Conservation (phyloP, 768 basidiomycete species). For the Suillus placidus region DNA sequence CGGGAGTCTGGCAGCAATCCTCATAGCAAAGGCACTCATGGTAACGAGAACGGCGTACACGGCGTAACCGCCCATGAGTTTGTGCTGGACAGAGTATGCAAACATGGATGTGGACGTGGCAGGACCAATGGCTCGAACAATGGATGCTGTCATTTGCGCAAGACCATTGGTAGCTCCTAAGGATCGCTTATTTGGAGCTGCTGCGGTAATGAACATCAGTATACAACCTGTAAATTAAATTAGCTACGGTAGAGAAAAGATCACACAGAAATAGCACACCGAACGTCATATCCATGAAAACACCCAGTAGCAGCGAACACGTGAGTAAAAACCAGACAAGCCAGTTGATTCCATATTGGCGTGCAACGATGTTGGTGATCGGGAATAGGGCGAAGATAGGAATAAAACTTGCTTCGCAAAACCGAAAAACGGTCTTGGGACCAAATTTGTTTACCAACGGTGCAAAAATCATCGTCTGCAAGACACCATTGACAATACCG, state of each 20-base stretch:
- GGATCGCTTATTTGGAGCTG: conserved; percentile 65
- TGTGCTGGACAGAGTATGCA: conserved; percentile 38
- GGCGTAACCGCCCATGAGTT: conserved; percentile 39
- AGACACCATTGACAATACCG: conserved; percentile 35
- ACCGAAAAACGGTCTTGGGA: conserved; percentile 32
- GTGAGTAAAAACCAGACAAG: conserved; percentile 32
- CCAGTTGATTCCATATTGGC: conserved; percentile 23
- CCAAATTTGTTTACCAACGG: conserved; percentile 34
- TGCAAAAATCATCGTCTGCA: conserved; percentile 39
- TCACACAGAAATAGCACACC: conserved; percentile 23
- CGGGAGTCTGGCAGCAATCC: conserved; percentile 26
- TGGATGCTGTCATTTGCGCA: conserved; percentile 32
- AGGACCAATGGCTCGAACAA: conserved; percentile 38
- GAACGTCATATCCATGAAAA: conserved; percentile 36
- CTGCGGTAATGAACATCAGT: conserved; percentile 68
- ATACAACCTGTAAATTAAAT: conserved; percentile 52
- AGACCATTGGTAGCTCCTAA: conserved; percentile 72
- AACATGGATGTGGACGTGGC: conserved; percentile 37
- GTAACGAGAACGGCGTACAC: conserved; percentile 36
- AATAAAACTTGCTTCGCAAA: conserved; percentile 31
- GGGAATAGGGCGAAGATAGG: conserved; percentile 37
- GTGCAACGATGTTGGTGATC: conserved; percentile 30
- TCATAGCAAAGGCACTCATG: conserved; percentile 19
- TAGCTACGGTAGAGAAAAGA: conserved; percentile 10
- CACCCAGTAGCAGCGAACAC: conserved; percentile 25